Evolutionary conservation across 2,329 filamentous ascomycete genomes (phyloP).

Genomic region (Venturia carpophila): DNA sequence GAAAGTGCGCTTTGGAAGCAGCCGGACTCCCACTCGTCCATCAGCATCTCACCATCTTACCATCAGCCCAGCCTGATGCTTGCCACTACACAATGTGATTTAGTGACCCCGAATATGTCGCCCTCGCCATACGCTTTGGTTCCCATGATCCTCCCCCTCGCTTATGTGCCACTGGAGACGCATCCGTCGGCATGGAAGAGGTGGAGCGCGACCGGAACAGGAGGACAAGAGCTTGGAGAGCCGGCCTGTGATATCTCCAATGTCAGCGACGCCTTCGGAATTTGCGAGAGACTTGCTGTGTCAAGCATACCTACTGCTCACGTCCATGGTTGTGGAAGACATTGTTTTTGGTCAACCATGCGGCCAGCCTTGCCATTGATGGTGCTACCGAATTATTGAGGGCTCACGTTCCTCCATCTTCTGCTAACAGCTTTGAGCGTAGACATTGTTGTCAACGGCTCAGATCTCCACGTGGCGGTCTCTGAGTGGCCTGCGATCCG

Average conservation of each 20-base stretch:
- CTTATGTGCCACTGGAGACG: background rate
- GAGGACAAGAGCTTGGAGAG: constrained; percentile 5
- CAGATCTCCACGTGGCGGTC: constrained; percentile 31
- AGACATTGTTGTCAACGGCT: constrained; percentile 11
- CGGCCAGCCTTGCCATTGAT: background rate
- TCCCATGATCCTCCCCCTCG: background rate
- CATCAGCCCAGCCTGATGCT: background rate
- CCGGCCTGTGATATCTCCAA: background rate
- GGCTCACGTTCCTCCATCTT: background rate
- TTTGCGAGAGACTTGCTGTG: background rate
- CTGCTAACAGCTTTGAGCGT: background rate
- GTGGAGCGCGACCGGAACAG: background rate
- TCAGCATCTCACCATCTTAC: background rate
- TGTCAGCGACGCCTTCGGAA: background rate
- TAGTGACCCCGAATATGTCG: background rate
- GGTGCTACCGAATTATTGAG: constrained; percentile 3
- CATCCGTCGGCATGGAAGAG: background rate
- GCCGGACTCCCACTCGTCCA: background rate
- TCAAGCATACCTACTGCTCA: background rate
- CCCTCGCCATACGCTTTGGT: background rate
- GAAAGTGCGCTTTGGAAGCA: no score
- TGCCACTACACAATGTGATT: background rate
- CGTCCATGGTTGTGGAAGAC: background rate
- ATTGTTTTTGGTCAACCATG: background rate
- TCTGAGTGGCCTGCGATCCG: constrained; percentile 34